Evolutionary conservation across 495 filamentous ascomycete species (phyloP).

Genomic region (Barbatosphaeria neglecta): DNA sequence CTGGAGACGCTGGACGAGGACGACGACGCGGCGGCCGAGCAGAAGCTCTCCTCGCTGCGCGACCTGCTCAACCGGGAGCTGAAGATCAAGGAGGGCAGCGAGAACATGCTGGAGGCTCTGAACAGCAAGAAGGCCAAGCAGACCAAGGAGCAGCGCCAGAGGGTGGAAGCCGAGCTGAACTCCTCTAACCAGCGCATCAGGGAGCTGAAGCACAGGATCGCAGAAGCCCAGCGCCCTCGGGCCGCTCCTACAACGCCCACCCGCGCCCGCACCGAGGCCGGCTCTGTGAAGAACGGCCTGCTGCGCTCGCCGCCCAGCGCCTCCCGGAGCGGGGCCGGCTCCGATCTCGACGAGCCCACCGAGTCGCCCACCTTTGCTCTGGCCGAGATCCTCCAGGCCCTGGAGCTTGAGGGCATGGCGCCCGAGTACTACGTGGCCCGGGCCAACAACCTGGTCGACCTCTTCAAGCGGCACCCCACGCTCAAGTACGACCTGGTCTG

Average conservation of each 20-base stretch:
- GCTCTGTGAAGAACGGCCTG: slow-evolving; percentile 51
- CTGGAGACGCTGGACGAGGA: slow-evolving; percentile 55
- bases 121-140: slow-evolving; percentile 94
- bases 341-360: slow-evolving; percentile 55
- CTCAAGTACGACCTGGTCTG: slow-evolving; percentile 93
- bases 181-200: slow-evolving; percentile 84
- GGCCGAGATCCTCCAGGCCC: slow-evolving; percentile 71
- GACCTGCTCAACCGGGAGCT: slow-evolving; percentile 84
- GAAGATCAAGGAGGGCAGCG: slow-evolving; percentile 94
- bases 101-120: slow-evolving; percentile 91
- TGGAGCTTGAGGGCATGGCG: slow-evolving; percentile 77
- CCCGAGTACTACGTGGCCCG: slow-evolving; percentile 90
- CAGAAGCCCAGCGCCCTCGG: slow-evolving; percentile 51
- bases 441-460: slow-evolving; percentile 80
- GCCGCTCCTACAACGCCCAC: slow-evolving; percentile 60
- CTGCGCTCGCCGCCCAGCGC: slow-evolving; percentile 55
- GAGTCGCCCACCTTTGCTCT: slow-evolving; percentile 88
- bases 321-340: slow-evolving; percentile 36
- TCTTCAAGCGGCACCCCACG: slow-evolving; percentile 86
- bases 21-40: slow-evolving; percentile 51
- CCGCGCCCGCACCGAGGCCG: slow-evolving; percentile 43
- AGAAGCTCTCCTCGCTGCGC: slow-evolving; percentile 58
- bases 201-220: slow-evolving; percentile 66
- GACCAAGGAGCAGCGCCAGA: slow-evolving; percentile 75
- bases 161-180: slow-evolving; percentile 83